These are phyloP conservation scores for Penicillium goetzii DNA, from an alignment of 495 filamentous ascomycete species.

Conservation along the genomic window DNA sequence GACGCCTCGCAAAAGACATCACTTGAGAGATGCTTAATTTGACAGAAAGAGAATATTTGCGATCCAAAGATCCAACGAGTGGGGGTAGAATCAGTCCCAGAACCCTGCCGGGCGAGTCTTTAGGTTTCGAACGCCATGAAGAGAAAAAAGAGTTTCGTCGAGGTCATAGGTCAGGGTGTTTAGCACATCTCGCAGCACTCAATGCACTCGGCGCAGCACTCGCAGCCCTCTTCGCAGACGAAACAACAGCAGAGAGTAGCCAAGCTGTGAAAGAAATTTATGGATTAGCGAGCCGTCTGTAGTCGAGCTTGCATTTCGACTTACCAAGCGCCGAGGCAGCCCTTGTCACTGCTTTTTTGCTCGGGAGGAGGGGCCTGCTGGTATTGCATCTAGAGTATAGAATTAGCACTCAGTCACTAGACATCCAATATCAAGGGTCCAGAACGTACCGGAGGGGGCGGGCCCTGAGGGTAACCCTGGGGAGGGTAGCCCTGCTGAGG, in stretches of 20 bases:
- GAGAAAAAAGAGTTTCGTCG: conserved; percentile 28
- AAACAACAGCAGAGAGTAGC: conserved; percentile 77
- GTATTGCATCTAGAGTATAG: conserved; percentile 15
- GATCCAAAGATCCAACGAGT: conserved; percentile 19
- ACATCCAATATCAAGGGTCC: background rate
- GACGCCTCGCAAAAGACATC: background rate
- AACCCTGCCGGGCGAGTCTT: conserved; percentile 12
- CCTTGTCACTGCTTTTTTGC: conserved; percentile 52
- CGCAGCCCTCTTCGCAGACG: conserved; percentile 76
- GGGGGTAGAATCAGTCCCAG: conserved; percentile 13
- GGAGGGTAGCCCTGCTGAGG: conserved; percentile 25
- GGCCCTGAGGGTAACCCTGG: conserved; percentile 23
- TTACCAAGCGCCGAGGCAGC: conserved; percentile 67
- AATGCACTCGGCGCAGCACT: conserved; percentile 73
- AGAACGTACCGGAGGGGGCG: conserved; percentile 15
- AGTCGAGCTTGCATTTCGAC: conserved; percentile 15
- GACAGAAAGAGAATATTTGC: background rate
- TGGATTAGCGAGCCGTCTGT: conserved; percentile 18
- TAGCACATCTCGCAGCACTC: conserved; percentile 66
- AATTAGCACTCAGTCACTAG: background rate
- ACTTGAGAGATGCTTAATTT: conserved; percentile 1
- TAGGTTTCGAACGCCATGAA: conserved; percentile 31
- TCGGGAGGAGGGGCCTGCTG: conserved; percentile 33
- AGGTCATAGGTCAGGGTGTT: conserved; percentile 20
- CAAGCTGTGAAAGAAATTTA: conserved; percentile 45